These are phyloP conservation scores for Xylariaceae sp. DNA, from an alignment of 2,329 filamentous ascomycete genomes.

Conservation along the genomic window DNA sequence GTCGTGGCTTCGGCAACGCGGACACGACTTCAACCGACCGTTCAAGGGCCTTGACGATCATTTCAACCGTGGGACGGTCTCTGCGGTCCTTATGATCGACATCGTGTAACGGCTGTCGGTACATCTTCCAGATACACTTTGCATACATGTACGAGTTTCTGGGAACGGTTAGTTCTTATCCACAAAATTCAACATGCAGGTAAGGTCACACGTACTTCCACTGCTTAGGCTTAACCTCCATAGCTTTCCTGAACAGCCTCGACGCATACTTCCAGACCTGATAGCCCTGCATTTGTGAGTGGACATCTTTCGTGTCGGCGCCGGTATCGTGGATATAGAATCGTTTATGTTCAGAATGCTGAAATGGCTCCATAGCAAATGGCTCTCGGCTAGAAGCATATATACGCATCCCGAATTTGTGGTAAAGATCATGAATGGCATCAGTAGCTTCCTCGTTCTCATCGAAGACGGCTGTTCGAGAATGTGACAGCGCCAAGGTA, in stretches of 20 bases:
- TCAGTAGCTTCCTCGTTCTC: conserved; percentile 52
- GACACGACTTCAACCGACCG: conserved; percentile 57
- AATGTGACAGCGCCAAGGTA: conserved; percentile 64
- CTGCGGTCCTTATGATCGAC: conserved; percentile 52
- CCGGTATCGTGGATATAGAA: conserved; percentile 61
- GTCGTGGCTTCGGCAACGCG: conserved; percentile 59
- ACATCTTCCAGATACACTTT: conserved; percentile 70
- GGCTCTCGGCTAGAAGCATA: conserved; percentile 67
- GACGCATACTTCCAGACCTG: conserved; percentile 68
- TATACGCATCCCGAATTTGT: conserved; percentile 66
- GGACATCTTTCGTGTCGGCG: conserved; percentile 56
- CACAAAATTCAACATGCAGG: too few species aligned
- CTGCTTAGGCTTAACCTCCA: conserved; percentile 58
- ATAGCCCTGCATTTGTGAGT: conserved; percentile 63
- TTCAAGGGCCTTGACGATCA: conserved; percentile 57
- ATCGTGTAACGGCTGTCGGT: conserved; percentile 53
- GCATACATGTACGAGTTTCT: conserved; percentile 65
- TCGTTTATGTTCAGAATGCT: conserved; percentile 61
- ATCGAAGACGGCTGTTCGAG: conserved; percentile 51
- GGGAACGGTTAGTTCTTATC: conserved; percentile 32
- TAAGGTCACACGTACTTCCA: conserved; percentile 58
- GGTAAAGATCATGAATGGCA: conserved; percentile 62
- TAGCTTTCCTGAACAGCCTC: conserved; percentile 61
- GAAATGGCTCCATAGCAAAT: conserved; percentile 67
- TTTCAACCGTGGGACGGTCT: conserved; percentile 46